phyloP scores from a whole-genome alignment of 2,329 filamentous ascomycete species.

The Diaporthe australafricana region DNA sequence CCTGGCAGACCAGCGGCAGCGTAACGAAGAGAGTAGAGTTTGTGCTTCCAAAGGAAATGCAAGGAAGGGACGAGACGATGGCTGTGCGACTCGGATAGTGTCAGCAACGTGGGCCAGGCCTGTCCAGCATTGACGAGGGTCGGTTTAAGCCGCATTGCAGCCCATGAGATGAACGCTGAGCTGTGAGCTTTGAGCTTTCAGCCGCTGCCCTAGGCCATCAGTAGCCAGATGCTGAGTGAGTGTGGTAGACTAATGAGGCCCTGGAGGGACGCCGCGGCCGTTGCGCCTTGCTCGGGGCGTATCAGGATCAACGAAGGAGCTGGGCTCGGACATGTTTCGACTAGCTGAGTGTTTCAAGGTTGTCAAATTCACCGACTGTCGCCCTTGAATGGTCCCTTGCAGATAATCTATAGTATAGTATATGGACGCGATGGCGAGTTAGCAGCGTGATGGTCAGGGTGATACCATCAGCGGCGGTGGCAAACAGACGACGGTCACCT shows the following conservation, averaged over 20 bases:
- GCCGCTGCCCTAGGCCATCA: background rate
- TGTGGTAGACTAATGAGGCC: conserved; percentile 1
- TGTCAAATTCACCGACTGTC: background rate
- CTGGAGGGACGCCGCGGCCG: conserved; percentile 8
- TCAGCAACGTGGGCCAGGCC: conserved; percentile 8
- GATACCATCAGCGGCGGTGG: conserved; percentile 3
- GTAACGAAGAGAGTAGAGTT: background rate
- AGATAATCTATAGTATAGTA: background rate
- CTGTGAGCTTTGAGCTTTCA: conserved; percentile 2
- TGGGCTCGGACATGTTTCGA: conserved; percentile 24
- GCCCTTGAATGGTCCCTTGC: conserved; percentile 4
- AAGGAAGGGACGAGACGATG: conserved; percentile 14
- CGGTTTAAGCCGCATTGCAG: conserved; percentile 20
- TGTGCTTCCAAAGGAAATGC: background rate
- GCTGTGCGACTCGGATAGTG: conserved; percentile 10
- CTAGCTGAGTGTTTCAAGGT: conserved; percentile 21
- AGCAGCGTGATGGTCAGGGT: background rate
- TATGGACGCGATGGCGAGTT: background rate
- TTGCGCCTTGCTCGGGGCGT: conserved; percentile 23
- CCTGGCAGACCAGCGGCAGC: background rate
- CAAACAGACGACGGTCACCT: background rate
- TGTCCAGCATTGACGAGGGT: conserved; percentile 22
- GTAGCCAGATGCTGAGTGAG: background rate
- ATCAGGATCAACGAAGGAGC: conserved; percentile 19
- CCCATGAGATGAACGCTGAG: conserved; percentile 13